Percentiles rank a stretch among this genome's conserved stretches.
These are phyloP conservation scores for Tetrapisispora arboricola DNA, from an alignment of 805 yeast species.

Conservation along the genomic window DNA sequence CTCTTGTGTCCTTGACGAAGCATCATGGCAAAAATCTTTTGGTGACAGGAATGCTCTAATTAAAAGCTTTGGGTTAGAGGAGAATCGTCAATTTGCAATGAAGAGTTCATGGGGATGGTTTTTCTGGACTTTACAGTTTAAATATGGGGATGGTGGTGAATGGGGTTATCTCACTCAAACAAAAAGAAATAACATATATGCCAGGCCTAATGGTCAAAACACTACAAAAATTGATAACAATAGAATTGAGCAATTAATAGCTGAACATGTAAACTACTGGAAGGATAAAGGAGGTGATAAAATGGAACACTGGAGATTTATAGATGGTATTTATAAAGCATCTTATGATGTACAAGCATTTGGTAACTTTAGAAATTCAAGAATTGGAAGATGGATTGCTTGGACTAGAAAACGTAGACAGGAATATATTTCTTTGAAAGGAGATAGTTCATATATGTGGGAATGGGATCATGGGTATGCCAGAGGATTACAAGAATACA, in stretches of 20 bases:
- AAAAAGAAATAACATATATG: constrained; percentile 47
- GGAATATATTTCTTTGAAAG: constrained; percentile 51
- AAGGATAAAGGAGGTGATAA: constrained; percentile 42
- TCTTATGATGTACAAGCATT: constrained; percentile 68
- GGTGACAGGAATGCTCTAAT: constrained; percentile 48
- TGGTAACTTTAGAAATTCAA: constrained; percentile 56
- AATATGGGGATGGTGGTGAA: constrained; percentile 88
- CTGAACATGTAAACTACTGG: constrained; percentile 62
- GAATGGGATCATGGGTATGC: constrained; percentile 85
- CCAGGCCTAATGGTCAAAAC: constrained; percentile 12
- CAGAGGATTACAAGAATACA: constrained; percentile 37
- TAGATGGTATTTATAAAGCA: constrained; percentile 67
- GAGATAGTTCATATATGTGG: constrained; percentile 56
- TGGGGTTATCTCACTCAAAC: constrained; percentile 86
- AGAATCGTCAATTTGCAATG: constrained; percentile 37
- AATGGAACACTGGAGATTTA: constrained; percentile 73
- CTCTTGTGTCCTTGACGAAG: constrained; percentile 74
- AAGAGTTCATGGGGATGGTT: constrained; percentile 62
- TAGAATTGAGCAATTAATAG: constrained; percentile 21
- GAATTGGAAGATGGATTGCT: constrained; percentile 61
- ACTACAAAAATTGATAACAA: constrained; percentile 23
- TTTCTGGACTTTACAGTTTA: constrained; percentile 88
- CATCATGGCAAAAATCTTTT: constrained; percentile 51
- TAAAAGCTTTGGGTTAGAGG: constrained; percentile 48
- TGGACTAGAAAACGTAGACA: constrained; percentile 54